Percentiles rank a stretch among this genome's conserved stretches.
Evolutionary conservation across 2,329 filamentous ascomycete species (phyloP).

Genomic region (Colletotrichum eleusines): DNA sequence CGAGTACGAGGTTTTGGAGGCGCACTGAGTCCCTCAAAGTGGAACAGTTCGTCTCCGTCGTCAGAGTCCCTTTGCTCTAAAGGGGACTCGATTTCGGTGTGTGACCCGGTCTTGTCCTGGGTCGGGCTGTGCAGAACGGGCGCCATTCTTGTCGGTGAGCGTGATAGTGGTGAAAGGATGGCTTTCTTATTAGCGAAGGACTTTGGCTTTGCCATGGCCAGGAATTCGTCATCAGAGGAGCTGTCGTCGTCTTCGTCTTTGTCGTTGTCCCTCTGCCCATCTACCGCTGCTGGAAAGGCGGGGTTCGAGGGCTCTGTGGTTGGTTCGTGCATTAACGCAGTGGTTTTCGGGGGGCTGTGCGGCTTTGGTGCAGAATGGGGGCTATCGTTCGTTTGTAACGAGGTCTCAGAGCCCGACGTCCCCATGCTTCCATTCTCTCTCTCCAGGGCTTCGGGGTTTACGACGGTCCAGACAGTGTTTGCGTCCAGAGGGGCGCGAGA

Average conservation of each 20-base stretch:
- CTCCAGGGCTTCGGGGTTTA: slow-evolving; percentile 48
- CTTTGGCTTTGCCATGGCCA: slow-evolving; percentile 55
- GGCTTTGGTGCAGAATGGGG: neutral
- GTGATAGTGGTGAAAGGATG: slow-evolving; percentile 36
- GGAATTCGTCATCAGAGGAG: slow-evolving; percentile 57
- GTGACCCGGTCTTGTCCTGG: slow-evolving; percentile 11
- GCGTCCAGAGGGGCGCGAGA: slow-evolving; percentile 64
- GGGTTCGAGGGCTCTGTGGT: neutral
- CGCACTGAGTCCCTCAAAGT: slow-evolving; percentile 58
- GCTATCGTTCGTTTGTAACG: slow-evolving; percentile 22
- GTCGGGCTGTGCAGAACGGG: slow-evolving; percentile 26
- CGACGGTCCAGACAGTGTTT: slow-evolving; percentile 65
- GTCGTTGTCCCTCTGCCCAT: neutral
- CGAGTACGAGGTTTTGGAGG: slow-evolving; percentile 46
- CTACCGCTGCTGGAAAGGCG: neutral
- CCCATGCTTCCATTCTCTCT: slow-evolving; percentile 34
- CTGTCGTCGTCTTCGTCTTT: slow-evolving; percentile 46
- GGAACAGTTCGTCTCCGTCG: slow-evolving; percentile 57
- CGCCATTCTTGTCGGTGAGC: slow-evolving; percentile 30
- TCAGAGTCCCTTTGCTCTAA: slow-evolving; percentile 28
- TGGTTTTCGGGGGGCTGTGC: slow-evolving; percentile 3
- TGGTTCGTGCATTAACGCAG: slow-evolving; percentile 1
- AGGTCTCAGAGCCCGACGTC: slow-evolving; percentile 35
- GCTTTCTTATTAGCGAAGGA: slow-evolving; percentile 48
- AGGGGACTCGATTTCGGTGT: neutral